Base-by-base conservation (phyloP, 345 rosid species). In the Citrus inodora region DNA sequence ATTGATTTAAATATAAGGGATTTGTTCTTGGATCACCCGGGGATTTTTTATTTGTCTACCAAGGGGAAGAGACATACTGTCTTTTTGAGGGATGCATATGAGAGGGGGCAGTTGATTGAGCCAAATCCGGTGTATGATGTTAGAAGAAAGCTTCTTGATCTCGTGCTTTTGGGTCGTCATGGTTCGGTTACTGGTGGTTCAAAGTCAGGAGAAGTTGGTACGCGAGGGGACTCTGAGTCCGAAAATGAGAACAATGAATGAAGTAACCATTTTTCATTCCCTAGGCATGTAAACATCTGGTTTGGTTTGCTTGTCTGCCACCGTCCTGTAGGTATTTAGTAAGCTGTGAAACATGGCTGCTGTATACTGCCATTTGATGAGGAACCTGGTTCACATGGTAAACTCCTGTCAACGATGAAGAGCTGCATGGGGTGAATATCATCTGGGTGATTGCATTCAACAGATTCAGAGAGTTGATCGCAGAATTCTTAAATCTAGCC, bases 21-120 rank as follows among this genome's bases (percentile, higher is more conserved):
- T 82, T 82, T 94, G 88, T 91, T 96, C 87, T 86, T 96, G 87
- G 98, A 92, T 87, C 97, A 94, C 77, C 97, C 97, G 0, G 97
- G 98, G 3, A 85, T 94, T 64, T 92, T 91, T 87, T 92, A 91
- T 79, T 70, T 92, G 80, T 96, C 95, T 13, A 94, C 94, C 10
- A 90, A 94, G 84, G 98, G 95, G 66, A 88, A 94, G 75, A 90
- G 84, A 75, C 97, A 94, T 79, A 92, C 94, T 2, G 87, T 96
- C 70, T 96, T 94, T 78, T 88, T 92, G 17, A 91, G 99, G 84
- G 98, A 96, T 84, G 95, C 92, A 10, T 94, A 92, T 72, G 93
- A 89, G 81, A 92, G 94, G 78, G 97, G 89, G 37, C 82, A 88
- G 68, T 81, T 94, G 78, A 81, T 89, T 10, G 86, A 83, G 40